A percentile compares a stretch with the other conserved stretches of the same genome.
Evolutionary conservation across 352 stramenopile species (phyloP).

Genomic region (Pythium chondricola): DNA sequence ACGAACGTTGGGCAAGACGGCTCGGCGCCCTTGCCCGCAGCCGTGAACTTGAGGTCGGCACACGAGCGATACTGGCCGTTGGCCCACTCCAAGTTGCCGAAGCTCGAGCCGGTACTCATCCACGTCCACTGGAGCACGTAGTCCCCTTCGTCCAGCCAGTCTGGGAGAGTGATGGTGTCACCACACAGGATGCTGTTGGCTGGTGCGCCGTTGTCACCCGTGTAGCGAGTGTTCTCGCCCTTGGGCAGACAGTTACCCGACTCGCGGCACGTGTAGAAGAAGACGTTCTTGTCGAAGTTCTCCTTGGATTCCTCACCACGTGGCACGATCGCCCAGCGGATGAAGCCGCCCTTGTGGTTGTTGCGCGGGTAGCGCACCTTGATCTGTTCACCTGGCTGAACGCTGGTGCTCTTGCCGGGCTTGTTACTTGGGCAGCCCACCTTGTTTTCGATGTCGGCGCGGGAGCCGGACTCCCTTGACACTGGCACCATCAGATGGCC

Average conservation of each 20-base stretch:
- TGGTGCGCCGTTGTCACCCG: neutral
- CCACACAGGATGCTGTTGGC: conserved; percentile 1
- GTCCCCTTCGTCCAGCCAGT: conserved; percentile 7
- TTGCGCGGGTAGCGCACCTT: conserved; percentile 23
- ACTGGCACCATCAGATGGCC: too few species aligned
- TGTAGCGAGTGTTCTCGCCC: neutral
- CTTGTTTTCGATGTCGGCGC: too few species aligned
- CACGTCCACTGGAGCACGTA: conserved; percentile 12
- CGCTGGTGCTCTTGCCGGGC: too few species aligned
- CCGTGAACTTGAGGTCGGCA: conserved; percentile 5
- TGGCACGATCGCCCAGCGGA: conserved; percentile 18
- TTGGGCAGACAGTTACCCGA: conserved; percentile 14
- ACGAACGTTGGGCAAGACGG: conserved; percentile 4
- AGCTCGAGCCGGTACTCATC: conserved; percentile 1
- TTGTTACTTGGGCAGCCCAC: too few species aligned
- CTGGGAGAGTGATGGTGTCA: conserved; percentile 11
- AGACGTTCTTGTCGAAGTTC: conserved; percentile 19
- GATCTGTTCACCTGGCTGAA: conserved; percentile 13
- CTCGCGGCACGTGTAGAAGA: conserved; percentile 20
- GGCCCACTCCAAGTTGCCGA: conserved; percentile 4
- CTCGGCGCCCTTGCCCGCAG: neutral
- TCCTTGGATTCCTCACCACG: conserved; percentile 16
- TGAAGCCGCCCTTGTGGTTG: conserved; percentile 24
- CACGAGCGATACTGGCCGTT: conserved; percentile 2
- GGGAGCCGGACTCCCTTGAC: too few species aligned